phyloP scores from a whole-genome alignment of 306 rosid genomes.

The Gillenia trifoliata region DNA sequence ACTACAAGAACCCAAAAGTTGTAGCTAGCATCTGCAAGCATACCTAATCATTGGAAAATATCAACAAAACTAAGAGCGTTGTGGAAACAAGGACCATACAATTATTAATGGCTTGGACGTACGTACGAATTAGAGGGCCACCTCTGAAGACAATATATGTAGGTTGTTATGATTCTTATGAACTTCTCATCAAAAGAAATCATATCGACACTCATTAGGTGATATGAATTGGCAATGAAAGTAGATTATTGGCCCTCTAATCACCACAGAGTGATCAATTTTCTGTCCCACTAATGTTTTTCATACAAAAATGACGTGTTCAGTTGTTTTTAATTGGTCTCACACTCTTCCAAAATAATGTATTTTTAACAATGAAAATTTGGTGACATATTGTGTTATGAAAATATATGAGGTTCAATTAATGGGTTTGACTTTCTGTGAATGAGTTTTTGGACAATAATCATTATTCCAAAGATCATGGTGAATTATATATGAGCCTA shows the following conservation, averaged over 20 bases:
- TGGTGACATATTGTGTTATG: neutral
- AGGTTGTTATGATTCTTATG: conserved; percentile 2
- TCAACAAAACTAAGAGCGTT: conserved; percentile 8
- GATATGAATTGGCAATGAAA: neutral
- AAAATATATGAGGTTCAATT: neutral
- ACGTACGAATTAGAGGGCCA: conserved; percentile 20
- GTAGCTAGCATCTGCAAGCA: neutral
- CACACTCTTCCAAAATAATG: neutral
- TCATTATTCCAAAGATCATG: neutral
- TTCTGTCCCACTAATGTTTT: neutral
- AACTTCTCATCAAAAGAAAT: neutral
- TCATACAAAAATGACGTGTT: neutral
- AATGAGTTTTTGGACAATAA: neutral
- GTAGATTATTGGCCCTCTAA: neutral
- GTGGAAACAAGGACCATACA: conserved; percentile 25
- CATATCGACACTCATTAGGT: conserved; percentile 18
- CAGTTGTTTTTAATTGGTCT: neutral
- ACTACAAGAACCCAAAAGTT: neutral
- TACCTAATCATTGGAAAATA: conserved; percentile 34
- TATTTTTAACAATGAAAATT: too few species aligned
- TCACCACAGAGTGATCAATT: neutral
- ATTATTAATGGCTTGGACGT: conserved; percentile 16
- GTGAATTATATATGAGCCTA: neutral
- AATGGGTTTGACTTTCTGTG: too few species aligned
- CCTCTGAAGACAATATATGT: conserved; percentile 3